phyloP scores from a whole-genome alignment of 139 green algal species.

The Mychonastes homosphaera region DNA sequence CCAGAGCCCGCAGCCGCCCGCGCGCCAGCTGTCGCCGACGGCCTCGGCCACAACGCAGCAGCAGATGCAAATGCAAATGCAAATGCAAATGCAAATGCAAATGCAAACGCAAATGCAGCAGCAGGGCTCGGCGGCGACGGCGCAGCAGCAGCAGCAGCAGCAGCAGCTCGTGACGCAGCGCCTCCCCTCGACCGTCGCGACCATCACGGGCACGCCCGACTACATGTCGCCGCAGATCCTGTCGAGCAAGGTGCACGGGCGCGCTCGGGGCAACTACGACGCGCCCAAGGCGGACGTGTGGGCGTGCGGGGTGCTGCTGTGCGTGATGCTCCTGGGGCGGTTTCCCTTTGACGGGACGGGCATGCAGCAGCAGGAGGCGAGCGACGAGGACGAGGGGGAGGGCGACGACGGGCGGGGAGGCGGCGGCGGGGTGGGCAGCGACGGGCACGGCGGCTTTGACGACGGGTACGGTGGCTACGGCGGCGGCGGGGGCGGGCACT shows the following conservation, averaged over 20 bases:
- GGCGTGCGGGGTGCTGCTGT: slow-evolving; percentile 56
- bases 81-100: too few species aligned
- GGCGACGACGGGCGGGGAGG: too few species aligned
- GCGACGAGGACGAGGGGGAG: not conserved
- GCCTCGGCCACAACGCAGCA: too few species aligned
- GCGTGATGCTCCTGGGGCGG: slow-evolving; percentile 65
- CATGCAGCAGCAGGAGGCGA: not conserved
- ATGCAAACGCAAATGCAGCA: too few species aligned
- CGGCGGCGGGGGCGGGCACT: too few species aligned
- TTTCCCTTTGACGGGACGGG: slow-evolving; percentile 74
- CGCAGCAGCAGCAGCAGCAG: slow-evolving; percentile 2
- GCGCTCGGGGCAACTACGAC: slow-evolving; percentile 4
- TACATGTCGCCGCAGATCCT: too few species aligned
- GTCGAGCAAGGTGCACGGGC: not conserved
- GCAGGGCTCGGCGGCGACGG: not conserved
- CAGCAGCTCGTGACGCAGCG: not conserved
- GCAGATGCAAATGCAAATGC: too few species aligned
- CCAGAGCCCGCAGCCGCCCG: too few species aligned
- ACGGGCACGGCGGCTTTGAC: not conserved
- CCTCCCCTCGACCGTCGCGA: not conserved
- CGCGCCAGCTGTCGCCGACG: too few species aligned
- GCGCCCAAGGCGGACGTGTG: slow-evolving; percentile 48
- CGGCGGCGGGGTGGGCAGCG: too few species aligned
- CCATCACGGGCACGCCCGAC: slow-evolving; percentile 13
- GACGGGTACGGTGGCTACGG: slow-evolving; percentile 15